Evolutionary conservation across 176 grass and related monocot genomes (phyloP).

Genomic region (Avena sativa): DNA sequence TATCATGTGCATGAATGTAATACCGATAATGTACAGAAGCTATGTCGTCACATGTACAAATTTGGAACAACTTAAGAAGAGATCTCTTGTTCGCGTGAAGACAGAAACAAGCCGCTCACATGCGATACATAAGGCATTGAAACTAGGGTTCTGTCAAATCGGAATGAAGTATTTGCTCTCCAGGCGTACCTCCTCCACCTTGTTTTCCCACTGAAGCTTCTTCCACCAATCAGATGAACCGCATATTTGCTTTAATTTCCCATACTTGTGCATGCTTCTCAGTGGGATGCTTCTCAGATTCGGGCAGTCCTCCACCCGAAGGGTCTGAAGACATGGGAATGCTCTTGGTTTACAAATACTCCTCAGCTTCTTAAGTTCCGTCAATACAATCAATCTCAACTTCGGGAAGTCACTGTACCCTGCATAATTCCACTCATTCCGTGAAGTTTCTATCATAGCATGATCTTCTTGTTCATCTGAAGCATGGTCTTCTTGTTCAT

Average conservation of each 20-base stretch:
- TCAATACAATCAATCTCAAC: slow-evolving; percentile 60
- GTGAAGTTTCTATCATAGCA: not conserved
- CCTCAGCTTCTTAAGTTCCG: slow-evolving; percentile 46
- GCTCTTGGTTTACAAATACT: slow-evolving; percentile 58
- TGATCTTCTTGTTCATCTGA: slow-evolving; percentile 19
- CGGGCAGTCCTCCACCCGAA: slow-evolving; percentile 67
- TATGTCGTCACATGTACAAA: slow-evolving; percentile 17
- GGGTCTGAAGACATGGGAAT: slow-evolving; percentile 67
- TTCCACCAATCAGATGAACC: slow-evolving; percentile 73
- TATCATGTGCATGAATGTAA: slow-evolving; percentile 31
- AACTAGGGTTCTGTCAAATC: slow-evolving; percentile 13
- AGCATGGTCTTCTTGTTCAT: slow-evolving; percentile 13
- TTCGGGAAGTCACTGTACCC: slow-evolving; percentile 41
- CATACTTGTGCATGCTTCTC: slow-evolving; percentile 12
- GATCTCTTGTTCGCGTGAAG: not conserved
- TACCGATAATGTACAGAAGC: not conserved
- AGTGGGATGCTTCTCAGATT: slow-evolving; percentile 59
- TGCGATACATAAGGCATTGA: not conserved
- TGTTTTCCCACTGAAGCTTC: slow-evolving; percentile 55
- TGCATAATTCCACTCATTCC: not conserved
- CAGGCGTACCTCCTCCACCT: slow-evolving; percentile 17
- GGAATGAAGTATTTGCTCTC: slow-evolving; percentile 64
- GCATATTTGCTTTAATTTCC: slow-evolving; percentile 72
- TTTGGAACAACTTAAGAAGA: not conserved
- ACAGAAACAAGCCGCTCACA: not conserved